Base-by-base conservation (phyloP, 257 asterid genomes). In the Nicotiana sylvestris region DNA sequence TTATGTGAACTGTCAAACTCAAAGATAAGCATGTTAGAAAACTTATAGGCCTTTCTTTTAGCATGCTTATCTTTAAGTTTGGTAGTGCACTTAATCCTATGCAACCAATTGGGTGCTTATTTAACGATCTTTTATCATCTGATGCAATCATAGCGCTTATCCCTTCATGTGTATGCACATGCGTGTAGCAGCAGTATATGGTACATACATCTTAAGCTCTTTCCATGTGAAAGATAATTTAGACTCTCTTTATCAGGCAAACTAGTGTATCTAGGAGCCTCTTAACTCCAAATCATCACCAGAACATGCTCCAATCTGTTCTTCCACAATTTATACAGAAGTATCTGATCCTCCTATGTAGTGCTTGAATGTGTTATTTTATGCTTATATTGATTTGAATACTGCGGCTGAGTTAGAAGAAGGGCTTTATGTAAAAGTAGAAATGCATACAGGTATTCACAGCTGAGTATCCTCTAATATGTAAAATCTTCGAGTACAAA, bases 391-490 rank as follows among this genome's bases (percentile, higher is more conserved):
- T 74, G 39, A 74, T 46, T 74, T 46, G 43, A 27, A 25, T 74
- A 49, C 79, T 49, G 62, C 21, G 15, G 39, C 79, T 25, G 79
- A 49, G 27, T 27, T 74, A 15, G 25, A 35, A 53, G 17, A 10
- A 49, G 39, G 39, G 61, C 79, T 74, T 29, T 15, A 21, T 74
- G 62, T 74, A 49, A 11, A 49, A 46, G 79, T 25, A 46, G 61
- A 49, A 25, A 43, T 43, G 49, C 49, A 43, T 74, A 81, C 90
- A 96, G 99, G 98, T 93, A 70, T 96, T 96, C 85, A 86, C 95
- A 66, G 97, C 99, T 51, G 99, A 96, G 85, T 96, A 96, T 89
- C 92, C 99, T 61, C 88, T 96, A 57, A 94, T 96, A 86, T 96
- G 99, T 94, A 96, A 96, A 83, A 94, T 96, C 25, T 91, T 51